Percentiles rank a stretch among this genome's conserved stretches.
Conservation (phyloP, 148 eudicot species). For the Limonium bicolor region DNA sequence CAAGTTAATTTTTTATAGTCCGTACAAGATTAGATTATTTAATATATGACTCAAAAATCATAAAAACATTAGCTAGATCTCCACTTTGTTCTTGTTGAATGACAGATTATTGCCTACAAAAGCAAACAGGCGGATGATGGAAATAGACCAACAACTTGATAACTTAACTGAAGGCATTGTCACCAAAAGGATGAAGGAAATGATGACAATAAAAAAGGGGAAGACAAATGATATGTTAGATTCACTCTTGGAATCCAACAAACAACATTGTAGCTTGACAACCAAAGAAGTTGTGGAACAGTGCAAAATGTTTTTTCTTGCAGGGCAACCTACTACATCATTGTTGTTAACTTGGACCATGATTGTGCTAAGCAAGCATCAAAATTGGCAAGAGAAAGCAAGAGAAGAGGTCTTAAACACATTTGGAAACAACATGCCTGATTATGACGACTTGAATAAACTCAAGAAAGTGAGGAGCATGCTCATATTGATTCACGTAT, state of each 20-base stretch:
- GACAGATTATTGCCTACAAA: conserved; percentile 20
- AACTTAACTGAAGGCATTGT: conserved; percentile 13
- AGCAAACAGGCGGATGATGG: conserved; percentile 18
- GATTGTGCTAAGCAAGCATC: conserved; percentile 14
- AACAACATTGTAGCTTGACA: conserved; percentile 11
- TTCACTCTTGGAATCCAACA: conserved; percentile 16
- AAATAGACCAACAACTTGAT: conserved; percentile 14
- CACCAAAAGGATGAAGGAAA: conserved; percentile 14
- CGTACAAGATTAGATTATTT: neutral
- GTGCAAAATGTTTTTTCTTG: conserved; percentile 20
- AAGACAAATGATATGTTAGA: conserved; percentile 20
- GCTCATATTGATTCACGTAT: neutral
- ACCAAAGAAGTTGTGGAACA: conserved; percentile 18
- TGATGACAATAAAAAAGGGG: conserved; percentile 9
- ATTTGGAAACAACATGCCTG: conserved; percentile 16
- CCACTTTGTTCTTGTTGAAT: neutral
- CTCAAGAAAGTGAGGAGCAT: conserved; percentile 15
- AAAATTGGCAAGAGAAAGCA: conserved; percentile 21
- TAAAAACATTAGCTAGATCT: neutral
- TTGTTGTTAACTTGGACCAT: conserved; percentile 16
- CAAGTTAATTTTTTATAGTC: neutral
- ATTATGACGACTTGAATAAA: conserved; percentile 14
- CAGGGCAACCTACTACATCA: conserved; percentile 21
- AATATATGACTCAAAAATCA: neutral
- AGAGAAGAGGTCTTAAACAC: conserved; percentile 18